Evolutionary conservation across 139 green algal species (phyloP), one percentile per base, ranked within the genome.

Genomic region (Chlorella sorokiniana): DNA sequence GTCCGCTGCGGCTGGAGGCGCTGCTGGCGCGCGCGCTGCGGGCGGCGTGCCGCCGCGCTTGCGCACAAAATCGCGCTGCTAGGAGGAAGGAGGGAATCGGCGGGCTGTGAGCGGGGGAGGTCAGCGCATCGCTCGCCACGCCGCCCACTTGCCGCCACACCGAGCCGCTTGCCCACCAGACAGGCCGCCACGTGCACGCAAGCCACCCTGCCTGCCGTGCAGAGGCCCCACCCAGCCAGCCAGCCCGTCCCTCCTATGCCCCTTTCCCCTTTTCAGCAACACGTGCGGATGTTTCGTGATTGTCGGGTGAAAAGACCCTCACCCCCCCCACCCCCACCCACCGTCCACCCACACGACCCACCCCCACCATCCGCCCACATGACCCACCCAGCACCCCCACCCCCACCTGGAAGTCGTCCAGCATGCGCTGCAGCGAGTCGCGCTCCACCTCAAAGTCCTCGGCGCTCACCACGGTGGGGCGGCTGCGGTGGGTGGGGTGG

Each of bases 401-500:
- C 67, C 95, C 93, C 20, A n/a, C 42, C 73, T 94, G 69, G 62
- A 98, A 98, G 37, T 95, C 90, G 16, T 81, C 68, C 23, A 98
- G 94, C 91, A 96, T 98, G 67, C 95, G 88, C 81, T 90, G 45
- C 80, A 96, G 88, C 27, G 88, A 93, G 42, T 89, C 80, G 54
- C 90, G 89, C 71, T 94, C 91, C 9, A 86, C 82, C 63, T 94
- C 86, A 74, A 94, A 97, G 59, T 97, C 94, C 1, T 84, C 64
- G 23, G 82, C 35, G 9, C 78, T 86, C 18, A 94, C 88, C 56
- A 94, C 92, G 84, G 79, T 87, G 40, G 90, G 87, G 9, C 89
- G 81, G 48, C 79, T 92, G 76, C 64, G 82, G 22, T 64, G 64
- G 2, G 37, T 7, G 38, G 4, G 18, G 31, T 9, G 31, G 35